Evolutionary conservation across 176 grass and related monocot species (phyloP).

Genomic region (Eragrostis curvula): DNA sequence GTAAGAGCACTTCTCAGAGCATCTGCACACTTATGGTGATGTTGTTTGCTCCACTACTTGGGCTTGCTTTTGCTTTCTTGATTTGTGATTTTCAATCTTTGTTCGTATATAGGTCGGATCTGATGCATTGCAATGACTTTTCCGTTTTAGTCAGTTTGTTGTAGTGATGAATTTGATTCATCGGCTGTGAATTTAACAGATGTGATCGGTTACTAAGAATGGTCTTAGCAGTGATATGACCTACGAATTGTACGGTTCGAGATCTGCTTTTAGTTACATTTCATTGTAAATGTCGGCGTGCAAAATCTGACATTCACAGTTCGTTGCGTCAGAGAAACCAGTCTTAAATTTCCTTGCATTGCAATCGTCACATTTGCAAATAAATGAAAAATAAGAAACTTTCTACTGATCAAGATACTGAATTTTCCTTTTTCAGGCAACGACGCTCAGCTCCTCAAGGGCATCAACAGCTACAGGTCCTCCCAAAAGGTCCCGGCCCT

Average conservation of each 20-base stretch:
- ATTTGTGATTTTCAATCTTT: not conserved
- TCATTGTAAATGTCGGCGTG: no score
- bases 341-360: not conserved
- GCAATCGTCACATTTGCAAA: not conserved
- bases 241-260: not conserved
- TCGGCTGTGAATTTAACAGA: no score
- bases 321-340: not conserved
- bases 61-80: not conserved
- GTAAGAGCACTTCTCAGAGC: constrained; percentile 35
- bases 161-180: not conserved
- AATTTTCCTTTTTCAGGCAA: constrained; percentile 40
- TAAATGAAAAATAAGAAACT: not conserved
- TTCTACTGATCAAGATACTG: constrained; percentile 5
- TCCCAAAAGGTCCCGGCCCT: constrained; percentile 75
- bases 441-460: constrained; percentile 72
- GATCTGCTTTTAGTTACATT: not conserved
- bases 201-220: no score
- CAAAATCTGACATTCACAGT: constrained; percentile 32
- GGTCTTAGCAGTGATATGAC: no score
- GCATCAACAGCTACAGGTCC: constrained; percentile 84
- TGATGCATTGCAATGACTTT: not conserved
- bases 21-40: not conserved
- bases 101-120: constrained; percentile 37
- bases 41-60: not conserved
- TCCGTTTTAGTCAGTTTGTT: not conserved